phyloP scores from a whole-genome alignment of 306 rosid species.

The Sicyos edulis region DNA sequence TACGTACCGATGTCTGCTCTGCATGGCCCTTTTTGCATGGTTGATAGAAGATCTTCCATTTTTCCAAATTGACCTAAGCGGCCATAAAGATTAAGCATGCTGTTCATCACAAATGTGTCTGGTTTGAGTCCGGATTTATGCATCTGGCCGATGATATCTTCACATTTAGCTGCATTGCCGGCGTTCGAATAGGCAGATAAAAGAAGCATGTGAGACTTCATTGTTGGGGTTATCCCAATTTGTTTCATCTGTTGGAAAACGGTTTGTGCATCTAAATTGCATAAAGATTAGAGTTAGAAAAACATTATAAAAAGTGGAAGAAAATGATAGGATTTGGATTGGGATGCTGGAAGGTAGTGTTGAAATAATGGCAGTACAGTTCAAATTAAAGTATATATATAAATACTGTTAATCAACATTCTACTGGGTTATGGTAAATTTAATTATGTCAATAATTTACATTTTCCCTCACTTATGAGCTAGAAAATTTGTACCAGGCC shows the following conservation, averaged over 20 bases:
- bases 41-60: slow-evolving; percentile 65
- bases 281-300: slow-evolving; percentile 9
- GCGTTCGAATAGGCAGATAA: slow-evolving; percentile 64
- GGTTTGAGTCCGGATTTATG: slow-evolving; percentile 59
- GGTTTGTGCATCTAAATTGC: slow-evolving; percentile 53
- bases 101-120: slow-evolving; percentile 74
- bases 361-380: too few species aligned
- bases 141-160: slow-evolving; percentile 65
- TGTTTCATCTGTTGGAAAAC: slow-evolving; percentile 72
- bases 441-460: too few species aligned
- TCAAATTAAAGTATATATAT: too few species aligned
- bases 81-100: slow-evolving; percentile 80
- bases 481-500: too few species aligned
- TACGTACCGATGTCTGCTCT: slow-evolving; percentile 67
- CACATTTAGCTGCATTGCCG: slow-evolving; percentile 66
- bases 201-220: slow-evolving; percentile 95
- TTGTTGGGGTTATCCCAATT: slow-evolving; percentile 77
- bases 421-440: too few species aligned
- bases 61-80: slow-evolving; percentile 63
- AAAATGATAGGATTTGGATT: background rate
- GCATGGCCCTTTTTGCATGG: slow-evolving; percentile 60
- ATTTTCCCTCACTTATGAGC: too few species aligned
- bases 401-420: too few species aligned
- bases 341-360: background rate
- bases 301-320: background rate